Evolutionary conservation across 2,329 filamentous ascomycete species (phyloP).

Genomic region (Celoporthe dispersa): DNA sequence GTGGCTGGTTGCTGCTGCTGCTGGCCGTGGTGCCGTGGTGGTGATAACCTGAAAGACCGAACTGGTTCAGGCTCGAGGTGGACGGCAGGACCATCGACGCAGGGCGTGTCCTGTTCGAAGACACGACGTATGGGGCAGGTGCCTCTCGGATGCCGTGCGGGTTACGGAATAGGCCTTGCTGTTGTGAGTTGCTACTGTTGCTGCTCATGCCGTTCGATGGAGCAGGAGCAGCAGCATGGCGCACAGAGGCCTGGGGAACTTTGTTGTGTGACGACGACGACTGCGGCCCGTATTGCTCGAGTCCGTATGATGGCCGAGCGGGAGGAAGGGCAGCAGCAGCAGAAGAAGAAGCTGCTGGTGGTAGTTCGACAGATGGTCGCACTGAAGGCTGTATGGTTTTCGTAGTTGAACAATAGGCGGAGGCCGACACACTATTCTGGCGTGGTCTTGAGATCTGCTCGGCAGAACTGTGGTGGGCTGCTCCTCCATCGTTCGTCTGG

Average conservation of each 20-base stretch:
- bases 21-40: background rate
- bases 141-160: slow-evolving; percentile 29
- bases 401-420: slow-evolving; percentile 1
- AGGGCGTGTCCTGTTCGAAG: slow-evolving; percentile 16
- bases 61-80: slow-evolving; percentile 1
- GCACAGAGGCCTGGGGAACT: slow-evolving; percentile 9
- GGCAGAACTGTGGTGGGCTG: background rate
- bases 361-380: slow-evolving; percentile 11
- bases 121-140: slow-evolving; percentile 10
- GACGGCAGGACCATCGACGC: slow-evolving; percentile 16
- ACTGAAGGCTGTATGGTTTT: slow-evolving; percentile 14
- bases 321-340: background rate
- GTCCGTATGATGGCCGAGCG: slow-evolving; percentile 18
- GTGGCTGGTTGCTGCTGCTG: slow-evolving; percentile 8
- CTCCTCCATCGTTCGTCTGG: background rate
- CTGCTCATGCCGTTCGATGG: slow-evolving; percentile 2
- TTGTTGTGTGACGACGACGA: slow-evolving; percentile 18
- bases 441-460: slow-evolving; percentile 16
- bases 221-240: background rate
- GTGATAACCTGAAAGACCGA: background rate
- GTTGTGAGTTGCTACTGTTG: slow-evolving; percentile 8
- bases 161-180: slow-evolving; percentile 24
- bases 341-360: background rate
- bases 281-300: slow-evolving; percentile 21
- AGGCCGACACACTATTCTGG: slow-evolving; percentile 15